A percentile compares a stretch with the other conserved stretches of the same genome.
Evolutionary conservation across 106 monocot genomes (phyloP).

Genomic region (Amphibolis antarctica): DNA sequence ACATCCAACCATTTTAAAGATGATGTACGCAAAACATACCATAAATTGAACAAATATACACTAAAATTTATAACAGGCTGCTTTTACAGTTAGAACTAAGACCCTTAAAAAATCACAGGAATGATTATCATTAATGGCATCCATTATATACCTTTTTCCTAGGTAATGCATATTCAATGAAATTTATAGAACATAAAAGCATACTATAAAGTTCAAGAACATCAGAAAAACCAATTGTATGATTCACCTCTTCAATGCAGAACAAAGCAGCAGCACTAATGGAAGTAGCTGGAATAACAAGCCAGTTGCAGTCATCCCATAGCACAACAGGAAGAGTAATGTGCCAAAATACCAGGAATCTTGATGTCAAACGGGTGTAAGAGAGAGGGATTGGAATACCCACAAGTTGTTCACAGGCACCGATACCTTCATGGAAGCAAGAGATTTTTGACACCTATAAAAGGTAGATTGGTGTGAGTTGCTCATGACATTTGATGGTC

Average conservation of each 20-base stretch:
- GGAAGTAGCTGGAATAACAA: constrained; percentile 93
- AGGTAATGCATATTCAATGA: neutral
- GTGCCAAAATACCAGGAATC: constrained; percentile 96
- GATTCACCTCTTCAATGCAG: constrained; percentile 85
- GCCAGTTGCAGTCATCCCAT: constrained; percentile 97
- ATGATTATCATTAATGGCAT: no score
- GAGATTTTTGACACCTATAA: constrained; percentile 67
- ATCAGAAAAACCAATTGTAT: neutral
- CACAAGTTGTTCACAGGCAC: constrained; percentile 75
- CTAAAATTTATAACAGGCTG: no score
- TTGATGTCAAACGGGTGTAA: constrained; percentile 86
- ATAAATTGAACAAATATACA: no score
- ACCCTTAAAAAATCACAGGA: no score
- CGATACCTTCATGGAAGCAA: constrained; percentile 80
- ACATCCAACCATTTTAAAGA: neutral
- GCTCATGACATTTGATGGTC: no score
- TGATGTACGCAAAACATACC: no score
- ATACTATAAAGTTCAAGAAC: neutral
- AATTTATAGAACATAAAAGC: neutral
- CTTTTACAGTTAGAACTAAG: no score
- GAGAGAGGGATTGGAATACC: constrained; percentile 86
- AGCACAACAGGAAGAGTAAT: constrained; percentile 85
- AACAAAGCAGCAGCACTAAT: constrained; percentile 86
- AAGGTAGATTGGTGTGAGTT: neutral
- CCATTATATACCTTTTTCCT: no score